Conservation (phyloP, 176 grass and related monocot species). For the Aegilops sharonensis region DNA sequence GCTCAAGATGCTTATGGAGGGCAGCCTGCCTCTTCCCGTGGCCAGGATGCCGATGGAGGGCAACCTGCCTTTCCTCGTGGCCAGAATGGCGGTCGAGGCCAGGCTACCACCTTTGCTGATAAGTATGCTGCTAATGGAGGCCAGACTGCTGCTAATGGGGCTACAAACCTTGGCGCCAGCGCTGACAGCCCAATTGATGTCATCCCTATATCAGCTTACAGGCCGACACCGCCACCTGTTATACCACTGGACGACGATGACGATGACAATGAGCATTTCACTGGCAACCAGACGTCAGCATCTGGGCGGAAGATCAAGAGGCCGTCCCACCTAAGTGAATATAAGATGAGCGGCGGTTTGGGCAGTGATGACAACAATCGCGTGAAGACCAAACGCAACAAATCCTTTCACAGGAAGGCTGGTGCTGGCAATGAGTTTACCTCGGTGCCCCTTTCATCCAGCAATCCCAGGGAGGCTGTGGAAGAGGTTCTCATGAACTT, state of each 20-base stretch:
- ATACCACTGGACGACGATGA: constrained; percentile 44
- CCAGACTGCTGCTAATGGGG: constrained; percentile 30
- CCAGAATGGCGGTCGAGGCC: background rate
- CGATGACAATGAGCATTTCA: constrained; percentile 37
- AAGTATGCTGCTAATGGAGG: background rate
- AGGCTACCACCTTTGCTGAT: background rate
- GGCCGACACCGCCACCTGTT: constrained; percentile 9
- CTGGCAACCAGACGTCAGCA: constrained; percentile 48
- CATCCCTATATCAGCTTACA: constrained; percentile 52
- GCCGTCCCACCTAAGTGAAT: constrained; percentile 27
- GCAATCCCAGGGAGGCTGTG: constrained; percentile 62
- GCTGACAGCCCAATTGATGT: constrained; percentile 44
- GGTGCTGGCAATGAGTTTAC: constrained; percentile 26
- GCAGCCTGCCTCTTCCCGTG: background rate
- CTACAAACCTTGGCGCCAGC: background rate
- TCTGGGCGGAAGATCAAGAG: constrained; percentile 64
- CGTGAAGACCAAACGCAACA: constrained; percentile 43
- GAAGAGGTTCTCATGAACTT: constrained; percentile 77
- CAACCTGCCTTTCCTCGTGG: background rate
- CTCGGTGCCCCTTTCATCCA: constrained; percentile 38
- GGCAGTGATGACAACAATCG: constrained; percentile 17
- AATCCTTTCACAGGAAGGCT: constrained; percentile 29
- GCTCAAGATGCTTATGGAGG: constrained; percentile 2
- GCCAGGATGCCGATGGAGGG: background rate
- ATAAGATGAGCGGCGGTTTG: constrained; percentile 13